Base-by-base conservation (phyloP, 2,329 filamentous ascomycete species). In the Hypoxylon sp. region DNA sequence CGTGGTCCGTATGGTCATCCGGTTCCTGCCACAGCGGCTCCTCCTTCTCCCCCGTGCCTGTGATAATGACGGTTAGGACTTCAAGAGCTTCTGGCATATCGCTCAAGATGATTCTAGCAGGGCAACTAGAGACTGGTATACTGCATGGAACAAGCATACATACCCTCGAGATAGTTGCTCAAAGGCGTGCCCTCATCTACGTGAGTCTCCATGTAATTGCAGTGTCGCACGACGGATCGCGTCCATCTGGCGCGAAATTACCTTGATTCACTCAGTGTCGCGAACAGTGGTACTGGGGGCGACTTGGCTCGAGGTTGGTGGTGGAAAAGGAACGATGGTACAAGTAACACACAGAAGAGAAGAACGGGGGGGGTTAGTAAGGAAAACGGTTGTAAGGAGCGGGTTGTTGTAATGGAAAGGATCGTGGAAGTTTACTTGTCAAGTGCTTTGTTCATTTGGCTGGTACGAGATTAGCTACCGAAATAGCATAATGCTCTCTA, bases 131-230 rank as follows among this genome's bases (percentile, higher is more conserved):
- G 31, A 11, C 17, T 42, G 25, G 49, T 25, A 25, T 40, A 44
- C 33, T 62, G 49, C 44, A 64, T 60, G 22, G 57, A 58, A 63
- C 40, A 17, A 35, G 61, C 44, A 65, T 64, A 70, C 74, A 63
- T 76, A 78, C 76, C 76, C 73, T 78, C 75, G 57, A 77, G 73
- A 72, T 78, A 78, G 71, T 77, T 77, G 76, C 76, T 76, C 74
- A 78, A 71, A 75, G 76, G 76, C 75, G 76, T 76, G 58, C 76
- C 76, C 73, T 78, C 76, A 73, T 78, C 76, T 70, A 78, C 71
- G 74, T 77, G 74, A 73, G 76, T 77, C 75, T 78, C 76, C 76
- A 78, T 78, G 75, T 75, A 75, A 74, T 75, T 72, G 72, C 62
- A 48, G 56, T 72, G 72, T 74, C 63, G 67, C 70, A 74, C 73